phyloP scores from a whole-genome alignment of 441 rosid species.

The Pelargonium fulgidum region DNA sequence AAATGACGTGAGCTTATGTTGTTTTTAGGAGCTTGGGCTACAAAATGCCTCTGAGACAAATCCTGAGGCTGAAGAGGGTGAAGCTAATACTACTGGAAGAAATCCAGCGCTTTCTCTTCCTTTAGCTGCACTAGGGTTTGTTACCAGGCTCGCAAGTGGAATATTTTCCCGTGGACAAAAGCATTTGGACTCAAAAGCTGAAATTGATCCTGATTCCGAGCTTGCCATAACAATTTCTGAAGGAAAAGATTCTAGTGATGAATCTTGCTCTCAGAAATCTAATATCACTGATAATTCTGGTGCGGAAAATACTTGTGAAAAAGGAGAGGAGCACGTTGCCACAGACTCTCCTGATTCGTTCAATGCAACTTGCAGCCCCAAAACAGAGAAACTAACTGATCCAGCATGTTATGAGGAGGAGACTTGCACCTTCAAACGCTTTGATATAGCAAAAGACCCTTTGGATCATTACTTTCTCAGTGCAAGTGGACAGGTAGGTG shows the following conservation, averaged over 20 bases:
- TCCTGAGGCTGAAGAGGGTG: conserved; percentile 39
- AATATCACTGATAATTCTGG: conserved; percentile 30
- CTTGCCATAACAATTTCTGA: conserved; percentile 24
- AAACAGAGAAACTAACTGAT: conserved; percentile 33
- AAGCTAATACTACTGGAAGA: conserved; percentile 49
- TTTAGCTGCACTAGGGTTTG: conserved; percentile 81
- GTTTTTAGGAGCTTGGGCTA: conserved; percentile 44
- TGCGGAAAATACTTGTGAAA: conserved; percentile 28
- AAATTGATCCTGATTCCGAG: conserved; percentile 35
- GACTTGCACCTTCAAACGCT: conserved; percentile 52
- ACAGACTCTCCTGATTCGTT: conserved; percentile 29
- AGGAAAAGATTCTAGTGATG: conserved; percentile 35
- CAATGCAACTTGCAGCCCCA: conserved; percentile 26
- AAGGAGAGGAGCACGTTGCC: conserved; percentile 29
- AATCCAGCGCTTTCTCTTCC: conserved; percentile 77
- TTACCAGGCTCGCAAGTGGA: conserved; percentile 75
- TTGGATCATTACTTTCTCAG: conserved; percentile 79
- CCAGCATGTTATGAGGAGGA: conserved; percentile 31
- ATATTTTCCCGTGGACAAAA: conserved; percentile 68
- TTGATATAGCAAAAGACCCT: conserved; percentile 78
- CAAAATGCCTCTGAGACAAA: conserved; percentile 30
- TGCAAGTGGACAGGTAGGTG: conserved; percentile 60
- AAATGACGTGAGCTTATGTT: conserved; percentile 25
- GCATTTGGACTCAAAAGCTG: conserved; percentile 41
- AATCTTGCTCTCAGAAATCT: conserved; percentile 40